phyloP scores from a whole-genome alignment of 1,284 basidiomycete species.

The Peniophora sp. region DNA sequence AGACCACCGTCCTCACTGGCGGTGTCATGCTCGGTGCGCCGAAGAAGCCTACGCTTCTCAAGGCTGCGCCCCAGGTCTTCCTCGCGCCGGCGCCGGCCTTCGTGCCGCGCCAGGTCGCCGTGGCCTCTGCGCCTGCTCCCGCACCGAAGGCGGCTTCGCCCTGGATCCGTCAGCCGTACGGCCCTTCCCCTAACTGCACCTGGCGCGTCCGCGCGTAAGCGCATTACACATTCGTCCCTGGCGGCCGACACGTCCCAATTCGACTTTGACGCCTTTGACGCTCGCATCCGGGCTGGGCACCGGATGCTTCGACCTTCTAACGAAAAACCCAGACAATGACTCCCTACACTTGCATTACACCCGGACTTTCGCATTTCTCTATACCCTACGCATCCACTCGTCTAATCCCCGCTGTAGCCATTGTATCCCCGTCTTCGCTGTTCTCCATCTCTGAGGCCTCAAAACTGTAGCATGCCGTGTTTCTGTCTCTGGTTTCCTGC shows the following conservation, averaged over 20 bases:
- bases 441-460: neutral
- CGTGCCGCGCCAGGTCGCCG: conserved; percentile 12
- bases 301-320: neutral
- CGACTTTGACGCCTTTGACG: neutral
- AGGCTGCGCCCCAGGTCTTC: no score
- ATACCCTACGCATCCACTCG: neutral
- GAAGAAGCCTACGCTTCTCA: neutral
- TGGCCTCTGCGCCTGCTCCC: neutral
- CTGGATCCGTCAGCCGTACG: neutral
- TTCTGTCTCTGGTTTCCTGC: neutral
- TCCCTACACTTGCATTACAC: no score
- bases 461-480: neutral
- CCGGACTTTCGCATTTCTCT: neutral
- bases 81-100: conserved; percentile 17
- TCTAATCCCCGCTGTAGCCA: neutral
- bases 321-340: neutral
- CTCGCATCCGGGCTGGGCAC: neutral
- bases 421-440: neutral
- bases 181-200: neutral
- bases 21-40: conserved; percentile 72
- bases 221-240: neutral
- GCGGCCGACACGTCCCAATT: neutral
- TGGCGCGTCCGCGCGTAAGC: neutral
- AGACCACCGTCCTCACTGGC: conserved; percentile 77
- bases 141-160: neutral